Percentiles rank a stretch among this genome's conserved stretches.
Conservation (phyloP, 2,329 filamentous ascomycete species). For the Sporothrix inflata region DNA sequence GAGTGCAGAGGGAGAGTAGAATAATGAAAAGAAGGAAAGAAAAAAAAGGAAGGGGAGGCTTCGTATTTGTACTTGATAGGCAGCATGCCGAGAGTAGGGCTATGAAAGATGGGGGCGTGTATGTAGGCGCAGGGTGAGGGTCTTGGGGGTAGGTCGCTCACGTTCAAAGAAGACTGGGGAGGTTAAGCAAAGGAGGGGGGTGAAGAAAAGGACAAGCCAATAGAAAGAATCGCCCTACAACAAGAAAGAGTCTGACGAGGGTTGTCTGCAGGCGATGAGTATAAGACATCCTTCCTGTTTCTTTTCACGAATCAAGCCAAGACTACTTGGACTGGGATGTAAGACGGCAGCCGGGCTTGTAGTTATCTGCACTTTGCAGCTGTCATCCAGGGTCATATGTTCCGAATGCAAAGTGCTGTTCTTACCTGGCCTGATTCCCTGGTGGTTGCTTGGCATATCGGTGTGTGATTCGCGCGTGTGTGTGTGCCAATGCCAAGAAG, state of each 20-base stretch:
- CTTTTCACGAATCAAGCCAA: slow-evolving; percentile 9
- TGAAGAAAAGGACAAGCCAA: background rate
- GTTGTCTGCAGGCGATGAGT: slow-evolving; percentile 2
- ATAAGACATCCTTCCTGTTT: background rate
- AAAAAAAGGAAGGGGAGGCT: background rate
- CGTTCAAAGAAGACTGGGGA: background rate
- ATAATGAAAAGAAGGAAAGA: background rate
- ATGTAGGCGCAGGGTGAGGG: background rate
- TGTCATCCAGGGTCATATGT: background rate
- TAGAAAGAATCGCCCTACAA: background rate
- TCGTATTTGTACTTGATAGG: slow-evolving; percentile 10
- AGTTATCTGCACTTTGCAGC: background rate
- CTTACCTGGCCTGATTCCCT: background rate
- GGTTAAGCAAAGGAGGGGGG: background rate
- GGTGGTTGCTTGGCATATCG: background rate
- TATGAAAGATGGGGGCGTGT: background rate
- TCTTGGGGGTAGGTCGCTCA: background rate
- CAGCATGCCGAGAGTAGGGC: background rate
- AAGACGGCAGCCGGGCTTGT: background rate
- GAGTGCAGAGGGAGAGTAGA: background rate
- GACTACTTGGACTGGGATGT: background rate
- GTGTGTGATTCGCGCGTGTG: background rate
- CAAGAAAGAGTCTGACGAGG: slow-evolving; percentile 12
- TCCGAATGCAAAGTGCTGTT: background rate
- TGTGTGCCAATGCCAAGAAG: slow-evolving; percentile 1